Base-by-base conservation (phyloP, 768 basidiomycete species). In the Hirschioporus abietinus region DNA sequence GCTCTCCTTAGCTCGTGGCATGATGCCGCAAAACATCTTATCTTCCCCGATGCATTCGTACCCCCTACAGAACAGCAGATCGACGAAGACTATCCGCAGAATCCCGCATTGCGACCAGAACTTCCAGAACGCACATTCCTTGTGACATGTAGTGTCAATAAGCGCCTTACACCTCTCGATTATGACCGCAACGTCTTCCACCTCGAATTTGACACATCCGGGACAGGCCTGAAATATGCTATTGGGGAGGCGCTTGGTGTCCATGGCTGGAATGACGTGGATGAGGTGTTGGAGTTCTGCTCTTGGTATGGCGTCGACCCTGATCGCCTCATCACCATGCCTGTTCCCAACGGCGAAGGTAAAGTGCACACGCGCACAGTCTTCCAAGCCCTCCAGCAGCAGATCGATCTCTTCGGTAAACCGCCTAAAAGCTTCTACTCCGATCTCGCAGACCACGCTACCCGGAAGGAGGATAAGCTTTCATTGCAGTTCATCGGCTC, bases 141-240 rank as follows among this genome's bases (percentile, higher is more conserved):
- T 65, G 89, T 98, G 66, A 96, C 93, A 9, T 96, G 95, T 76
- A 87, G 89, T 7, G 95, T 97, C 76, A 99, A 98, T 80, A 88
- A 89, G 59, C 92, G 97, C 35, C 86, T 99, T 62, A 99, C 97
- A 0, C 97, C 97, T 35, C 77, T 87, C 70, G 95, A 96, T 68
- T 99, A 99, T 78, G 92, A 98, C 77, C 93, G 97, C 71, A 99
- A 99, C 78, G 95, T 99, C 35, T 99, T 99, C 83, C 97, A 99
- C 79, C 84, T 99, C 71, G 97, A 98, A 80, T 96, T 99, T 74
- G 88, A 95, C 75, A 94, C 93, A 1, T 80, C 85, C 27, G 92
- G 93, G 35, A 99, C 97, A 25, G 95, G 95, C 9, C 84, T 99
- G 68, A 94, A 91, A 78, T 99, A 99, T 77, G 88, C 87, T 36